Conservation (phyloP, 345 rosid species). For the Salix suchowensis region DNA sequence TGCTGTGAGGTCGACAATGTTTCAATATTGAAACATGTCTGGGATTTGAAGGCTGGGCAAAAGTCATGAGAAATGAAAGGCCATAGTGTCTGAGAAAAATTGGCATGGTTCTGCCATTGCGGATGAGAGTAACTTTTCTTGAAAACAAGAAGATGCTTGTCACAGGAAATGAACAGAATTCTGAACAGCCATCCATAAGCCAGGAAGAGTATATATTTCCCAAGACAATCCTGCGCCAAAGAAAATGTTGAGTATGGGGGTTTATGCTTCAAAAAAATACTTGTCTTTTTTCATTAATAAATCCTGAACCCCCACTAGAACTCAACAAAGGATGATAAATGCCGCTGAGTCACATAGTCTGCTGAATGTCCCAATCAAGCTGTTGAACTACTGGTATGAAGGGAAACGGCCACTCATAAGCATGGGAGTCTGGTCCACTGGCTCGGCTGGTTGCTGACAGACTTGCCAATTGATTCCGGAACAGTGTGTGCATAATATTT, state of each 20-base stretch:
- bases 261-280: constrained; percentile 43
- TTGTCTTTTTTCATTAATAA: constrained; percentile 31
- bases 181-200: constrained; percentile 67
- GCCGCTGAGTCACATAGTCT: constrained; percentile 14
- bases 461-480: constrained; percentile 3
- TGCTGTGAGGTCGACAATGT: constrained; percentile 67
- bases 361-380: constrained; percentile 1
- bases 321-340: constrained; percentile 37
- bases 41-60: constrained; percentile 60
- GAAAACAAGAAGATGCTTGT: constrained; percentile 62
- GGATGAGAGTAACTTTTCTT: constrained; percentile 58
- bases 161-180: constrained; percentile 51
- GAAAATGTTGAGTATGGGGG: constrained; percentile 83
- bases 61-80: constrained; percentile 69
- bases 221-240: constrained; percentile 88
- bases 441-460: constrained; percentile 10
- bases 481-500: neutral
- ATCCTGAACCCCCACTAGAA: constrained; percentile 47
- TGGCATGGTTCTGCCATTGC: constrained; percentile 61
- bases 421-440: constrained; percentile 5
- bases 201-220: constrained; percentile 50
- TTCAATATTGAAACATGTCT: constrained; percentile 64
- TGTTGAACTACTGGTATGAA: constrained; percentile 4
- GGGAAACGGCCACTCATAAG: constrained; percentile 5
- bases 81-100: constrained; percentile 55